Evolutionary conservation across 208 protist genomes (phyloP), one percentile per base, ranked within the genome.

Genomic region (Leishmania turanica): DNA sequence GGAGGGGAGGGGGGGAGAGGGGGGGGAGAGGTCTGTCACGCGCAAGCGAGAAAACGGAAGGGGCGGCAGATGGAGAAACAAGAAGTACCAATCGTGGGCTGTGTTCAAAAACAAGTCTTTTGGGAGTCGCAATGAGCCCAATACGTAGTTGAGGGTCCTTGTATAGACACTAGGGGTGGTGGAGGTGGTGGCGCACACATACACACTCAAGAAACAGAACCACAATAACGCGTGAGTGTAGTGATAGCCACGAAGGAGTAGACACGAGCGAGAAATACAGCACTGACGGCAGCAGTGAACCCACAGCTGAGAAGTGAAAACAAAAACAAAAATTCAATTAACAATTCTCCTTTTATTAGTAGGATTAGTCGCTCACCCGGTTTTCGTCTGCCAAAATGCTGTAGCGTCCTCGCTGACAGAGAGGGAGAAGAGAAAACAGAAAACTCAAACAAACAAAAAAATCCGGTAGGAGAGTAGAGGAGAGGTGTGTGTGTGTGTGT

Each of bases 381-480:
- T 49, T 73, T 71, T 17, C n/a, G 24, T 49, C 42, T 54, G 45
- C 42, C 2, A 8, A 47, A 53, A 70, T 37, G 45, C 76, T 53
- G 51, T 78, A 51, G 6, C 62, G 37, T 40, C n/a, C 62, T 17
- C 31, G 17, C 31, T 40, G 21, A 81, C 70, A 68, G n/a, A 68
- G 69, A 15, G 34, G 66, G 27, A 13, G 42, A 68, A 49, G n/a
- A 54, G n/a, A 21, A 51, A 75, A 75, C 6, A 51, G 42, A 24
- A 53, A 15, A 68, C 34, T 31, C 80, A 1, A 53, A 37, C 34
- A 1, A 78, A 81, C 78, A 82, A 69, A 53, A 74, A 73, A 77
- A 15, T 15, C 8, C 53, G 75, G 15, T 27, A 31, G 56, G 37
- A 45, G 75, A 15, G 21, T 0, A 47, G 45, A 37, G 13, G 37